Conservation (phyloP, 441 rosid species). For the Raphanus hybrid region DNA sequence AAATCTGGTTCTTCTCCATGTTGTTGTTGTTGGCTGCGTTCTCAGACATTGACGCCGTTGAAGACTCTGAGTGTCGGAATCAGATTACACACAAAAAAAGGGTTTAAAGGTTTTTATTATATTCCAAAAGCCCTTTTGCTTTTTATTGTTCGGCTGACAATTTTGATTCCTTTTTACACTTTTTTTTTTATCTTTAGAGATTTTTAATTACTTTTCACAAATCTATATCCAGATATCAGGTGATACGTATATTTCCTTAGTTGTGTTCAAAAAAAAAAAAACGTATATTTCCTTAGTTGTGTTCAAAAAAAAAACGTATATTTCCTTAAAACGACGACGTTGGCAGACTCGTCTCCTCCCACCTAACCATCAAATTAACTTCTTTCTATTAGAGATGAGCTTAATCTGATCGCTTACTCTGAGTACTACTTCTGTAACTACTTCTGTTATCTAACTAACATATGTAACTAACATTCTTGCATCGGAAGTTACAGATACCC, state of each 20-base stretch:
- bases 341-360: background rate
- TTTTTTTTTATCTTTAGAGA: too few species aligned
- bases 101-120: slow-evolving; percentile 33
- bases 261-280: too few species aligned
- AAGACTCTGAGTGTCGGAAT: slow-evolving; percentile 29
- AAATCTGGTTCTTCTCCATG: slow-evolving; percentile 39
- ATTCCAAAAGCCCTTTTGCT: slow-evolving; percentile 1
- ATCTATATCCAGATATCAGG: background rate
- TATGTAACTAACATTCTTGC: too few species aligned
- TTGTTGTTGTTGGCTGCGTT: slow-evolving; percentile 28
- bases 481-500: slow-evolving; percentile 24
- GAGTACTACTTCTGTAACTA: too few species aligned
- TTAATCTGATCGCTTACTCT: slow-evolving; percentile 45
- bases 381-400: slow-evolving; percentile 44
- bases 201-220: too few species aligned
- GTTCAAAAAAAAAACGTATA: too few species aligned
- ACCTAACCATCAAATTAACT: background rate
- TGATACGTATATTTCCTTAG: background rate
- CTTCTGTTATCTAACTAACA: too few species aligned
- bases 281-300: too few species aligned
- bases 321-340: background rate
- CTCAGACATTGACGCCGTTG: slow-evolving; percentile 36
- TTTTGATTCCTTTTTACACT: background rate
- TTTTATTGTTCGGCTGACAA: slow-evolving; percentile 1
- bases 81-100: slow-evolving; percentile 15